These are phyloP conservation scores for Malassezia cuniculi DNA, from an alignment of 1,284 basidiomycete genomes.

Conservation along the genomic window DNA sequence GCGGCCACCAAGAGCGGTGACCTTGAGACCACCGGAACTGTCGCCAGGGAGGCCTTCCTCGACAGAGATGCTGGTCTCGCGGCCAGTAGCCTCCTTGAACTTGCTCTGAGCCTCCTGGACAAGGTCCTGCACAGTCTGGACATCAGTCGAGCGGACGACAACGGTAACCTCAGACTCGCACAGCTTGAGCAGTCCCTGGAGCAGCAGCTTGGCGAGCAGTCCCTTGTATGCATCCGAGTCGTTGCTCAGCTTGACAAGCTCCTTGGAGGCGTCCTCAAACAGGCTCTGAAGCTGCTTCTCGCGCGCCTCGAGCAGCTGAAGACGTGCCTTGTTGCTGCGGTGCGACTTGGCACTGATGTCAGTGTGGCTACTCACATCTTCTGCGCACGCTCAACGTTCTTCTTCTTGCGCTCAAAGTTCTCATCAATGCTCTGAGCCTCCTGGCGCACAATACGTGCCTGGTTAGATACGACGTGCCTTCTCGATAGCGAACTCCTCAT, in stretches of 20 bases:
- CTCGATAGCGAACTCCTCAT: constrained; percentile 45
- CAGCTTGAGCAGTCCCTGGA: constrained; percentile 52
- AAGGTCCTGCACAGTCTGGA: constrained; percentile 49
- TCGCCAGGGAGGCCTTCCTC: constrained; percentile 60
- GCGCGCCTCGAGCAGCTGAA: constrained; percentile 75
- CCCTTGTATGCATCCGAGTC: constrained; percentile 53
- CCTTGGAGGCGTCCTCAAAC: constrained; percentile 62
- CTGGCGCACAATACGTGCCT: constrained; percentile 42
- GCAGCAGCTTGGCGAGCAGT: constrained; percentile 50
- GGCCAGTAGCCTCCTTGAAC: constrained; percentile 66
- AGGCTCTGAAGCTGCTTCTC: constrained; percentile 85
- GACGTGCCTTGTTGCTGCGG: constrained; percentile 80
- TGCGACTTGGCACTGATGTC: constrained; percentile 73
- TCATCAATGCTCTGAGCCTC: constrained; percentile 39
- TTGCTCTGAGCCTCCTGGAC: constrained; percentile 54
- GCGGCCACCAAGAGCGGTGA: constrained; percentile 30
- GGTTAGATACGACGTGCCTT: constrained; percentile 17
- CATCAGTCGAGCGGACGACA: constrained; percentile 30
- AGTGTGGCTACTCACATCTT: constrained; percentile 30
- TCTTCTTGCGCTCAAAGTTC: constrained; percentile 41
- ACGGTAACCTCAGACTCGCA: constrained; percentile 35
- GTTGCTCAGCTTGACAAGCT: constrained; percentile 56
- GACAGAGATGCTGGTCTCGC: constrained; percentile 55
- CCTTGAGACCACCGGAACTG: constrained; percentile 30
- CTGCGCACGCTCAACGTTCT: constrained; percentile 37